phyloP scores from a whole-genome alignment of 2,329 filamentous ascomycete genomes.

The Diaporthe velutina region DNA sequence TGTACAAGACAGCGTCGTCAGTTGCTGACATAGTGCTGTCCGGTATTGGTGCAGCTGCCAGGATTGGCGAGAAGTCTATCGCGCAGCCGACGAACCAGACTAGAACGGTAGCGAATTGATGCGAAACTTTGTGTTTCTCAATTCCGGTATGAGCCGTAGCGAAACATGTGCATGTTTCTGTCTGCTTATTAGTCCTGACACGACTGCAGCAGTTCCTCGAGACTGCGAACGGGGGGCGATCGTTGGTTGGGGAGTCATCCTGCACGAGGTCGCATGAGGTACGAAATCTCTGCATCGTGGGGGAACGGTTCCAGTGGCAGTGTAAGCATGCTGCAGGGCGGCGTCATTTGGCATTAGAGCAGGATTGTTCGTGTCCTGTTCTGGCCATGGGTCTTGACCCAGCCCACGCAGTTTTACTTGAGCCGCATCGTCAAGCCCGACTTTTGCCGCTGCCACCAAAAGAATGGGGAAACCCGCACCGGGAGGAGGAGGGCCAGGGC shows the following conservation, averaged over 20 bases:
- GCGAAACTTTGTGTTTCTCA: neutral
- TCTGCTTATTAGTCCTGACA: neutral
- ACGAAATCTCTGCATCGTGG: conserved; percentile 17
- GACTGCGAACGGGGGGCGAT: neutral
- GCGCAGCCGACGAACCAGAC: neutral
- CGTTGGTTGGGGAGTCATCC: neutral
- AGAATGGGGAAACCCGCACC: neutral
- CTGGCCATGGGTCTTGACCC: neutral
- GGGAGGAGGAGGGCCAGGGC: neutral
- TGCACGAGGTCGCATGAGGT: conserved; percentile 24
- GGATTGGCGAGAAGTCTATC: conserved; percentile 1
- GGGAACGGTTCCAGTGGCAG: conserved; percentile 24
- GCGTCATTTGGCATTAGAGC: conserved; percentile 28
- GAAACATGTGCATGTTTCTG: neutral
- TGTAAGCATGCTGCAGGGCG: conserved; percentile 17
- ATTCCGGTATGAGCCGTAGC: conserved; percentile 6
- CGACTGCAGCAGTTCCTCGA: neutral
- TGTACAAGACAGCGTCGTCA: conserved; percentile 6
- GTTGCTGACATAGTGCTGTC: conserved; percentile 12
- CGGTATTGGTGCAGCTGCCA: neutral
- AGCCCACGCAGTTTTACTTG: conserved; percentile 24
- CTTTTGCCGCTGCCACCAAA: conserved; percentile 16
- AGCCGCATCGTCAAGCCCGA: conserved; percentile 30
- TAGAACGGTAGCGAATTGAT: neutral
- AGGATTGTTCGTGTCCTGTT: conserved; percentile 14